Conservation (phyloP, 2,329 filamentous ascomycete genomes). For the Cordyceps cateniannulata region DNA sequence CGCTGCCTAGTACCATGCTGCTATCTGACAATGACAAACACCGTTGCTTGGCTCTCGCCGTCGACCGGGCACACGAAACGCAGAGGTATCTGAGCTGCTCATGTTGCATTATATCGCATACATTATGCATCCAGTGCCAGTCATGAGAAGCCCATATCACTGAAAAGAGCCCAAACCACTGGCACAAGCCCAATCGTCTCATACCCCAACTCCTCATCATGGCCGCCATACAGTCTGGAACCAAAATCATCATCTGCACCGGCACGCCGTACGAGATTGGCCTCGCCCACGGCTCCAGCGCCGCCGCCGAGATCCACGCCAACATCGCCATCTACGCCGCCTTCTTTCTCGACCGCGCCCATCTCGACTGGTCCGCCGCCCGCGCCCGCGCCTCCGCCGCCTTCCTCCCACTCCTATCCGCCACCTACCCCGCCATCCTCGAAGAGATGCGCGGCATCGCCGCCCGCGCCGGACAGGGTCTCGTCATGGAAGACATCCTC, state of each 20-base stretch:
- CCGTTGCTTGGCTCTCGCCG: neutral
- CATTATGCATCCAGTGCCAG: neutral
- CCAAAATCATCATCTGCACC: neutral
- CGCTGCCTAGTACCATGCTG: neutral
- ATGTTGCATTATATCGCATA: neutral
- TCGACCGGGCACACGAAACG: neutral
- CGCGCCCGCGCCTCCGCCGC: neutral
- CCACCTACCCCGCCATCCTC: neutral
- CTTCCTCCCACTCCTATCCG: neutral
- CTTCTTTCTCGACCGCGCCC: neutral
- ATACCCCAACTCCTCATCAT: no score
- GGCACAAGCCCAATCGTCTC: no score
- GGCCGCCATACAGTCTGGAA: neutral
- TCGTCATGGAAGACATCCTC: neutral
- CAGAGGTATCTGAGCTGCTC: neutral
- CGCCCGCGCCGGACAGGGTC: neutral
- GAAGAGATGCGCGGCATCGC: conserved; percentile 4
- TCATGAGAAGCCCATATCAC: neutral
- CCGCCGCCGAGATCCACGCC: neutral
- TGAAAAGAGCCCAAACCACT: no score
- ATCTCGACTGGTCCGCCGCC: neutral
- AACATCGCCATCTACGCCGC: neutral
- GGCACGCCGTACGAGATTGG: neutral
- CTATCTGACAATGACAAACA: neutral
- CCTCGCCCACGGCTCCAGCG: neutral